These are phyloP conservation scores for Trypanosoma caninum DNA, from an alignment of 208 protist genomes.

Conservation along the genomic window DNA sequence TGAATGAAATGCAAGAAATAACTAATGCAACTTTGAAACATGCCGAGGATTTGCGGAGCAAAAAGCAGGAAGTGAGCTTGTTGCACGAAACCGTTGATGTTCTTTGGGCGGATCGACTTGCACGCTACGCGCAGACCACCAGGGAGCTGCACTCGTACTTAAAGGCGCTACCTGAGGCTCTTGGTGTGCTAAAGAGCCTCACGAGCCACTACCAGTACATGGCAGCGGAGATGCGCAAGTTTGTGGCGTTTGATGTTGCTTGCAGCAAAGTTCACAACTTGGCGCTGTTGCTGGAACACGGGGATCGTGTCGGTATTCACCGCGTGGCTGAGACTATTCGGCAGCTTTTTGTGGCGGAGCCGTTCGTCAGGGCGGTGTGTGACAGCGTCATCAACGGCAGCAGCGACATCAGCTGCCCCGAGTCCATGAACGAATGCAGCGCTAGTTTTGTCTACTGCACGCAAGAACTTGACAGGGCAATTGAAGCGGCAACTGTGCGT, in stretches of 20 bases:
- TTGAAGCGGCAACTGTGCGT: constrained; percentile 24
- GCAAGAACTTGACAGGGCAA: constrained; percentile 54
- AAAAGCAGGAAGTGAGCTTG: constrained; percentile 28
- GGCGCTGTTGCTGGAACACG: constrained; percentile 59
- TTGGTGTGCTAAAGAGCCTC: constrained; percentile 61
- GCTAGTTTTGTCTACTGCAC: constrained; percentile 72
- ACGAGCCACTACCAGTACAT: constrained; percentile 85
- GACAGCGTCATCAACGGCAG: constrained; percentile 31
- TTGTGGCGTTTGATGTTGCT: constrained; percentile 75
- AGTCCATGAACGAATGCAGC: constrained; percentile 48
- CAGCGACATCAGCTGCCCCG: constrained; percentile 27
- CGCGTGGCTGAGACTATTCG: constrained; percentile 51
- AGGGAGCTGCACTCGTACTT: constrained; percentile 66
- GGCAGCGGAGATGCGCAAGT: constrained; percentile 66
- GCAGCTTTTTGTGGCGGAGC: constrained; percentile 60
- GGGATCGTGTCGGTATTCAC: constrained; percentile 37
- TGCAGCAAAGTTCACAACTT: constrained; percentile 81
- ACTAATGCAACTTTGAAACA: constrained; percentile 44
- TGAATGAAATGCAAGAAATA: constrained; percentile 32
- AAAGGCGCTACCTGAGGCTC: constrained; percentile 62
- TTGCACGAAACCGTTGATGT: constrained; percentile 63
- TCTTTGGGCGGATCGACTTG: constrained; percentile 70
- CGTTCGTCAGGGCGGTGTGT: constrained; percentile 58
- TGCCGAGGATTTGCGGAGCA: constrained; percentile 32
- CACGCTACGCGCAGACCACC: constrained; percentile 60